Evolutionary conservation across 192 early-diverging fungal genomes (phyloP).

Genomic region (Diversispora eburnea): DNA sequence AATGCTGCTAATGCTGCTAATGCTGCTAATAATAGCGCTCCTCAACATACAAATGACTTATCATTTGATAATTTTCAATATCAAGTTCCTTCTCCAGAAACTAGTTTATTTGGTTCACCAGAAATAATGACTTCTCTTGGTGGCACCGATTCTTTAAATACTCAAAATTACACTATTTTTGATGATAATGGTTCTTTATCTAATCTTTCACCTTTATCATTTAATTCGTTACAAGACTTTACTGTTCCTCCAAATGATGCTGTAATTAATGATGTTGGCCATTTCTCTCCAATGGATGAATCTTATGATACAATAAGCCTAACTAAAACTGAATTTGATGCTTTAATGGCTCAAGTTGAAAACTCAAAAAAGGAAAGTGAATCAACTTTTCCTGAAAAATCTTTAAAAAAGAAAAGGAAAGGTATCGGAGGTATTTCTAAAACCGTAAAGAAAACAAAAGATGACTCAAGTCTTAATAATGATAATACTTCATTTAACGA

Average conservation of each 20-base stretch:
- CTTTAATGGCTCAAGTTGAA: neutral
- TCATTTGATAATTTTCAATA: slow-evolving; percentile 1
- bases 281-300: neutral
- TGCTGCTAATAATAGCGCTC: neutral
- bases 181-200: neutral
- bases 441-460: neutral
- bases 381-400: neutral
- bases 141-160: neutral
- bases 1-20: neutral
- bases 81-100: neutral
- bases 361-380: slow-evolving; percentile 2
- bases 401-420: slow-evolving; percentile 10
- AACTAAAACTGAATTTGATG: neutral
- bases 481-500: neutral
- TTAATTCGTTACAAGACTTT: slow-evolving; percentile 6
- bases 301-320: slow-evolving; percentile 16
- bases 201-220: neutral
- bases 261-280: neutral
- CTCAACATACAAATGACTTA: neutral
- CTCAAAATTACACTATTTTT: neutral
- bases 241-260: neutral
- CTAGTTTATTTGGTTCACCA: neutral
- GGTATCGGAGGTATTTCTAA: neutral
- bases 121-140: slow-evolving; percentile 5
- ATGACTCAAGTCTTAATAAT: neutral